phyloP scores from a whole-genome alignment of 768 basidiomycete genomes.

The Boletus rubescentipes region DNA sequence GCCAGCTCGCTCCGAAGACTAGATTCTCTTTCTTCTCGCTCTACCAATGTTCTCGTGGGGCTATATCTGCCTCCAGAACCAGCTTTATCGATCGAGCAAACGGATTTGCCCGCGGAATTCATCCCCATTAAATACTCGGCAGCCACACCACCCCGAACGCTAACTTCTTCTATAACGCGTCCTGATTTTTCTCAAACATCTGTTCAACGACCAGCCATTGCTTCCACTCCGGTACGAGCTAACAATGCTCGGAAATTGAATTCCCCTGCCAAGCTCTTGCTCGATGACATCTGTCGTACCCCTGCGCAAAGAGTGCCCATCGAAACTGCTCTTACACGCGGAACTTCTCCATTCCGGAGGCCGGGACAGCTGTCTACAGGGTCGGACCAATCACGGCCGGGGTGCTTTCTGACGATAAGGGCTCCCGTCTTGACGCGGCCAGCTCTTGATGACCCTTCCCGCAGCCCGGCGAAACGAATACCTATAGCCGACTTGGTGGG shows the following conservation, averaged over 20 bases:
- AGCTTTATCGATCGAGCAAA: conserved; percentile 16
- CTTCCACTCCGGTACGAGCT: conserved; percentile 29
- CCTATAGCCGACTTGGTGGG: conserved; percentile 27
- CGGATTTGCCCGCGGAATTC: conserved; percentile 4
- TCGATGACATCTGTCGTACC: conserved; percentile 46
- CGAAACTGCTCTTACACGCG: conserved; percentile 47
- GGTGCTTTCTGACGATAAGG: conserved; percentile 13
- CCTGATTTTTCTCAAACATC: conserved; percentile 18
- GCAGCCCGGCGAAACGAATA: conserved; percentile 36
- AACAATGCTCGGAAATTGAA: conserved; percentile 8
- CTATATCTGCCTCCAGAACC: conserved; percentile 31
- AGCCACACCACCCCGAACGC: conserved; percentile 19
- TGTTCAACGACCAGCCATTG: conserved; percentile 29
- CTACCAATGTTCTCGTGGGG: conserved; percentile 42
- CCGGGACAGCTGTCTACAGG: conserved; percentile 34
- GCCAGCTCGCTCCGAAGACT: conserved; percentile 40
- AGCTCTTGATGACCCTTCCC: conserved; percentile 37
- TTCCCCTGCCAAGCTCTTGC: conserved; percentile 36
- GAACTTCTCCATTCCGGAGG: conserved; percentile 51
- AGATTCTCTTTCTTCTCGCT: conserved; percentile 60
- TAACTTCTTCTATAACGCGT: conserved; percentile 9
- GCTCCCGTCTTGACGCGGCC: conserved; percentile 43
- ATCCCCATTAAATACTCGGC: conserved; percentile 20
- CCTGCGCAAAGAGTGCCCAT: conserved; percentile 68
- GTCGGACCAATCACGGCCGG: conserved; percentile 21